These are phyloP conservation scores for Hypomyces rosellus DNA, from an alignment of 2,329 filamentous ascomycete genomes.

Conservation along the genomic window DNA sequence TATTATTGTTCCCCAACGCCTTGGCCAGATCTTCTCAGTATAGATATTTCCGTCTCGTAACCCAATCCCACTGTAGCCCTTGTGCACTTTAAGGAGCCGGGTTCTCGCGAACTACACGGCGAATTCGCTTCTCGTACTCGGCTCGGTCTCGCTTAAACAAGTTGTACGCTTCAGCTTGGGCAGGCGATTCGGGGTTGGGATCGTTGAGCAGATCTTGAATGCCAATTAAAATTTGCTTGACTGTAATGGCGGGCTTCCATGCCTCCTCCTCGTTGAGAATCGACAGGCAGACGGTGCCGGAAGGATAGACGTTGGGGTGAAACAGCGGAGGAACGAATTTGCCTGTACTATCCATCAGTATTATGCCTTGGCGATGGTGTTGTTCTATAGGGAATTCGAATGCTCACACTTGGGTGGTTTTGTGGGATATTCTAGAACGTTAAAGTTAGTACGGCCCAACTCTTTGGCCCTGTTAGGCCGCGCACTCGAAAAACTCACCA, in stretches of 20 bases:
- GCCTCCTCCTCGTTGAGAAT: conserved; percentile 98
- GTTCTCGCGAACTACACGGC: conserved; percentile 83
- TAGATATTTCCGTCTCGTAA: not conserved
- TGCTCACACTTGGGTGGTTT: conserved; percentile 95
- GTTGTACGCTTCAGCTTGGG: conserved; percentile 96
- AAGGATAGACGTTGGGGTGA: conserved; percentile 97
- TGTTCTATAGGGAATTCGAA: not conserved
- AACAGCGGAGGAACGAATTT: conserved; percentile 96
- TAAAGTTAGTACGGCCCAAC: conserved; percentile 10
- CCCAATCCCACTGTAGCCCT: not conserved
- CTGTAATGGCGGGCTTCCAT: conserved; percentile 97
- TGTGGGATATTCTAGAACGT: conserved; percentile 78
- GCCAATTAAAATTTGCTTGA: conserved; percentile 93
- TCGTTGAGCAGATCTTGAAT: conserved; percentile 95
- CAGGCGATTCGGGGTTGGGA: conserved; percentile 93
- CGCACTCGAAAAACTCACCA: conserved; percentile 48
- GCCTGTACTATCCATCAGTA: conserved; percentile 47
- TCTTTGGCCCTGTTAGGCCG: not conserved
- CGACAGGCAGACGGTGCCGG: conserved; percentile 92
- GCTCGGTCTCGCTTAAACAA: conserved; percentile 83
- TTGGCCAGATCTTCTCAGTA: conserved; percentile 16
- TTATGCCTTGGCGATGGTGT: not conserved
- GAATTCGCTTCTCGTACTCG: conserved; percentile 86
- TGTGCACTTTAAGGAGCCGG: conserved; percentile 54
- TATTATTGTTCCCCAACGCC: conserved; percentile 26